Conservation (phyloP, 495 filamentous ascomycete genomes). For the Chaetomium tenue region DNA sequence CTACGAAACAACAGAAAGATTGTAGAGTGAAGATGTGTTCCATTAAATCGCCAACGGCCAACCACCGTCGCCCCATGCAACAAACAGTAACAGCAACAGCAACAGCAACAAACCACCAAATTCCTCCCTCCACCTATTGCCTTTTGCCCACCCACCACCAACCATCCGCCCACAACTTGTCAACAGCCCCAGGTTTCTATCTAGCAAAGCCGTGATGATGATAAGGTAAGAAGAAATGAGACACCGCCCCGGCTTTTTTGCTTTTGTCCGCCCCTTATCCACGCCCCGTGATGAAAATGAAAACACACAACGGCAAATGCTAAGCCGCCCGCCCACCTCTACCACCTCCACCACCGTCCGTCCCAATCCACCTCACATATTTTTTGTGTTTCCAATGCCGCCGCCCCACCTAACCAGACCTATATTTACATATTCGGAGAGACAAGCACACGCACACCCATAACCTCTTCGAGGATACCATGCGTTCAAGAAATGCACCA, state of each 20-base stretch:
- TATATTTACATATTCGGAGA: not conserved
- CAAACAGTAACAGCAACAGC: not conserved
- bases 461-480: no score
- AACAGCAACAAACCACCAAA: not conserved
- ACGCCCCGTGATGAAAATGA: not conserved
- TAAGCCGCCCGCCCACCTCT: not conserved
- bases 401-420: not conserved
- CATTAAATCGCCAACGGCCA: not conserved
- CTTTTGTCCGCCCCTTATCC: not conserved
- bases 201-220: not conserved
- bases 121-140: not conserved
- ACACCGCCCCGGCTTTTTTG: not conserved
- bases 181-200: not conserved
- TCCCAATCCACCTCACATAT: not conserved
- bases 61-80: not conserved
- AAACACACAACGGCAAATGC: not conserved
- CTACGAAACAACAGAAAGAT: not conserved
- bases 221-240: not conserved
- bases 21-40: constrained; percentile 15
- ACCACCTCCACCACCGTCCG: not conserved
- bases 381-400: constrained; percentile 3
- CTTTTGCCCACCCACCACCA: not conserved
- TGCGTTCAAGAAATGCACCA: no score
- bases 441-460: not conserved
- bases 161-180: not conserved